A percentile compares a stretch with the other conserved stretches of the same genome.
Conservation (phyloP, 148 eudicot genomes). For the Heliosperma pusillum region DNA sequence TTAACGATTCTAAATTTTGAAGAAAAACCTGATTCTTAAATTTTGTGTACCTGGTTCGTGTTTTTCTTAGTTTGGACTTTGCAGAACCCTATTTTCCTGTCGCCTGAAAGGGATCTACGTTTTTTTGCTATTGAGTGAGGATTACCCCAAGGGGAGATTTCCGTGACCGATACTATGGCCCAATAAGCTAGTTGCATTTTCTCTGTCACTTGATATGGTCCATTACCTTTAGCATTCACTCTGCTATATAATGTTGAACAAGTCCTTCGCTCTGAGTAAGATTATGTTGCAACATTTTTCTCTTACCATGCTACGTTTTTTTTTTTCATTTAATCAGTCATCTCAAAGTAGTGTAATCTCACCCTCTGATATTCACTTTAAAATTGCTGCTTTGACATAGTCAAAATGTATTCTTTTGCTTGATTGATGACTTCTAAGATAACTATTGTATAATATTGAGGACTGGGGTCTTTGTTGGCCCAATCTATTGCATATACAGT, state of each 20-base stretch:
- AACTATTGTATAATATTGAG: background rate
- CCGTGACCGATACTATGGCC: background rate
- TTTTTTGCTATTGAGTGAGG: background rate
- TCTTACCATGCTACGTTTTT: background rate
- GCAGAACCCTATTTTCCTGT: background rate
- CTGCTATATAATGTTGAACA: background rate
- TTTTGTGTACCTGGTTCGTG: background rate
- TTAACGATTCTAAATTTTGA: background rate
- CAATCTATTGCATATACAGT: background rate
- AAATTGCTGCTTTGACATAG: background rate
- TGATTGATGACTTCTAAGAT: background rate
- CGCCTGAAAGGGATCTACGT: background rate
- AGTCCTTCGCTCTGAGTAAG: background rate
- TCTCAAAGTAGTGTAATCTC: background rate
- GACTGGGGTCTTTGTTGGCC: background rate
- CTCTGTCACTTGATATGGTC: constrained; percentile 2
- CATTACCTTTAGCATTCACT: background rate
- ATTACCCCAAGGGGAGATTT: background rate
- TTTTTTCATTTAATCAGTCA: background rate
- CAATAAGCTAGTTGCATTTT: background rate
- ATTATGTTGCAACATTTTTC: background rate
- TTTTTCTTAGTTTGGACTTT: background rate
- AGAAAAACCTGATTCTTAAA: background rate
- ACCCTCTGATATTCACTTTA: background rate
- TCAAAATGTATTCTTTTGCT: background rate